A percentile compares a stretch with the other conserved stretches of the same genome.
Conservation (phyloP, 73 alveolate species). For the Paramecium octaurelia region DNA sequence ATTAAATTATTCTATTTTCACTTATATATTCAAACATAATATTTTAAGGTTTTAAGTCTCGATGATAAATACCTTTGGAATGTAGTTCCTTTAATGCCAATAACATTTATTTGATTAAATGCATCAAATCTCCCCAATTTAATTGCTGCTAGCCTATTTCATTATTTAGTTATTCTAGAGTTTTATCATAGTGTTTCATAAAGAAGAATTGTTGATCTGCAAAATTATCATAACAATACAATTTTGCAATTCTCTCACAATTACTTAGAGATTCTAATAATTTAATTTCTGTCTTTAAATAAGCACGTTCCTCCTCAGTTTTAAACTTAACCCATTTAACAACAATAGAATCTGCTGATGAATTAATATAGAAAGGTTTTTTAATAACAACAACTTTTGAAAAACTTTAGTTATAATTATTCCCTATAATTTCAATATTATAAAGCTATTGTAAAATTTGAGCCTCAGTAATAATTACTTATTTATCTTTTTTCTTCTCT, state of each 20-base stretch:
- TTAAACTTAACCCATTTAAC: not conserved
- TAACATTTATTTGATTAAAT: not conserved
- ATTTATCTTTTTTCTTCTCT: not conserved
- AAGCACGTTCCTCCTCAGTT: not conserved
- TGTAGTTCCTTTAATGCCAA: not conserved
- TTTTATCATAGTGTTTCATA: not conserved
- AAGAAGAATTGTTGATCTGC: not conserved
- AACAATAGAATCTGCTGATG: no score
- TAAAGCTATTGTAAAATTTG: not conserved
- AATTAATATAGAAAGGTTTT: not conserved
- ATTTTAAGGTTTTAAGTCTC: not conserved
- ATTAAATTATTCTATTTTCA: not conserved
- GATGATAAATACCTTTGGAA: not conserved
- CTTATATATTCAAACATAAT: not conserved
- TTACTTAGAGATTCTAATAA: not conserved
- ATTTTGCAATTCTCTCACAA: not conserved
- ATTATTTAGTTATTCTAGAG: not conserved
- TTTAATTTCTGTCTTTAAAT: not conserved
- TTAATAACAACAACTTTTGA: not conserved
- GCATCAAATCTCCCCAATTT: not conserved
- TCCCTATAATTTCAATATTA: not conserved
- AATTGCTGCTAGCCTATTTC: not conserved
- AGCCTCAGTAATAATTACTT: not conserved
- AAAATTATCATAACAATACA: not conserved
- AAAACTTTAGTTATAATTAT: not conserved